Evolutionary conservation across 192 early-diverging fungal genomes (phyloP), one percentile per base, ranked within the genome.

Genomic region (Chytriomyces sp.): DNA sequence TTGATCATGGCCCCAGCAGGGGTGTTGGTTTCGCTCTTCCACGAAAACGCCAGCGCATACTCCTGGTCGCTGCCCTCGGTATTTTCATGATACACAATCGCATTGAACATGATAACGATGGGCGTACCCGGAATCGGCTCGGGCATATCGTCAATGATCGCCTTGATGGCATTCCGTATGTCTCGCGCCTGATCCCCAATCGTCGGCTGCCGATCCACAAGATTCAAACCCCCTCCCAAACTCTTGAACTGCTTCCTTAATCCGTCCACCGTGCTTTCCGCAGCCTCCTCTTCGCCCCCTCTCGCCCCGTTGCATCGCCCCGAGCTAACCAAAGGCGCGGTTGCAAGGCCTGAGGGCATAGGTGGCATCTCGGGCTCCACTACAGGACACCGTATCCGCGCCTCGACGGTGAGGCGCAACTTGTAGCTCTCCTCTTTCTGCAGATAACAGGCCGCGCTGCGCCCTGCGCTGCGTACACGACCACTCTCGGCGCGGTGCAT

Each of bases 51-150:
- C 17, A 66, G 68, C 4, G 68, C 68, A 31, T 59, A 59, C 26
- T 70, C 39, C 2, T 39, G 30, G 7, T 25, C 73, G 2, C 36
- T 64, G n/a, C 26, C 22, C 17, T 7, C 34, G 38, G 37, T 44
- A 37, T 22, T 22, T 26, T 69, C 74, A 58, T 75, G 66, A 22
- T 67, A 66, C 28, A 75, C 54, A 39, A 75, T 75, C 10, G 74
- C 74, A 32, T 75, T 75, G 58, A 75, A 75, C 31, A 69, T 44
- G 30, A 75, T 67, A 10, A 75, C 62, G 36, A 75, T 75, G 12
- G 74, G 74, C 4, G 74, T 75, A 30, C 74, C 74, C 31, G 74
- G 74, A 52, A 75, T 75, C 31, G 65, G 56, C 19, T 57, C 64
- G 4, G 64, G 65, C 74, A 75, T 69, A n/a, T 56, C 74, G 53